Evolutionary conservation across 2,329 filamentous ascomycete genomes (phyloP).

Genomic region (Ophiostoma fasciatum): DNA sequence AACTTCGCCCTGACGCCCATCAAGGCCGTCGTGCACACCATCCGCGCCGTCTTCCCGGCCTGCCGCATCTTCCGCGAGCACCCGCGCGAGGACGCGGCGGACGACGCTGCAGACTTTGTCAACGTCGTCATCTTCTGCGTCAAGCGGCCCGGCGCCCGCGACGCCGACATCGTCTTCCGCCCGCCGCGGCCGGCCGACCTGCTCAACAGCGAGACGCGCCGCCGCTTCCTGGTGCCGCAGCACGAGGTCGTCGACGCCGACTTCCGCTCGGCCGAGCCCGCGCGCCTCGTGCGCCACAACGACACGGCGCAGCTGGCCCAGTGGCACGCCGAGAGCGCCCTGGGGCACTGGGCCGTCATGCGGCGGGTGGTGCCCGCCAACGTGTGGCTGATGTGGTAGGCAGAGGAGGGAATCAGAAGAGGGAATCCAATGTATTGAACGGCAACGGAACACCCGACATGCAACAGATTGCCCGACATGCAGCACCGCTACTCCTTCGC

Average conservation of each 20-base stretch:
- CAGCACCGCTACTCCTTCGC: too few relatives aligned
- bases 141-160: slow-evolving; percentile 36
- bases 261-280: slow-evolving; percentile 29
- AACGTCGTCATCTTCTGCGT: slow-evolving; percentile 96
- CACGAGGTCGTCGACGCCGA: slow-evolving; percentile 48
- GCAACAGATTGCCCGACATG: too few relatives aligned
- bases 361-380: slow-evolving; percentile 59
- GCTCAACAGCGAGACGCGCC: slow-evolving; percentile 54
- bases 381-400: slow-evolving; percentile 85
- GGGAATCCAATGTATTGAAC: background rate
- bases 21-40: slow-evolving; percentile 66
- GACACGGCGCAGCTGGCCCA: slow-evolving; percentile 51
- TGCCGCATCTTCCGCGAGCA: slow-evolving; percentile 85
- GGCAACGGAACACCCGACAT: too few relatives aligned
- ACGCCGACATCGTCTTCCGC: slow-evolving; percentile 39
- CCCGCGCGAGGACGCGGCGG: slow-evolving; percentile 30
- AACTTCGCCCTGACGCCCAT: slow-evolving; percentile 68
- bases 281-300: slow-evolving; percentile 42
- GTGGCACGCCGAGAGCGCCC: slow-evolving; percentile 61
- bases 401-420: too few relatives aligned
- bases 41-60: slow-evolving; percentile 66
- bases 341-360: slow-evolving; percentile 89
- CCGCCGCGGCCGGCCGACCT: slow-evolving; percentile 48
- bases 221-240: slow-evolving; percentile 55
- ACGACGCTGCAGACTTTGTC: slow-evolving; percentile 56